phyloP scores from a whole-genome alignment of 2,329 filamentous ascomycete species.

The Ophiostoma perfectum region DNA sequence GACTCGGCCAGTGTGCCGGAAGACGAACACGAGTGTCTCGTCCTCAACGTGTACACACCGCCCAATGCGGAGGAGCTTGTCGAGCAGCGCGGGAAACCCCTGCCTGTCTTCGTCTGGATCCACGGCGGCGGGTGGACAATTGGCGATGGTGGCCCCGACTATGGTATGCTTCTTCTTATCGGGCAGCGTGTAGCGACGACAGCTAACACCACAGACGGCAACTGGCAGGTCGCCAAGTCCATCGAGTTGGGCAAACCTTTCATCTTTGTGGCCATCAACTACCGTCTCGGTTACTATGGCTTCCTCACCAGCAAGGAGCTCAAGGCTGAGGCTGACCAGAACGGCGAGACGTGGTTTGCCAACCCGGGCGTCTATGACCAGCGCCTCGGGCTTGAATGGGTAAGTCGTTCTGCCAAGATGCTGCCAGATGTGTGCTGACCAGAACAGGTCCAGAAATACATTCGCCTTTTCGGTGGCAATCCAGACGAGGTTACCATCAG shows the following conservation, averaged over 20 bases:
- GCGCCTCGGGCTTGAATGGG: slow-evolving; percentile 66
- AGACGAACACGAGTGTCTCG: slow-evolving; percentile 20
- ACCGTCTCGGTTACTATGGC: slow-evolving; percentile 28
- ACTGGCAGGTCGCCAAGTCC: slow-evolving; percentile 23
- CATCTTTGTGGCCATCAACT: slow-evolving; percentile 31
- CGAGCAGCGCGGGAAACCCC: not conserved
- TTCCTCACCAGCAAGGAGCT: slow-evolving; percentile 25
- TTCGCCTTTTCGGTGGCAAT: slow-evolving; percentile 71
- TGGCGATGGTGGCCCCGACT: slow-evolving; percentile 22
- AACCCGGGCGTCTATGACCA: slow-evolving; percentile 72
- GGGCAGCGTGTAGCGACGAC: no score
- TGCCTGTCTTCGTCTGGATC: slow-evolving; percentile 24
- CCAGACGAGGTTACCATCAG: slow-evolving; percentile 73
- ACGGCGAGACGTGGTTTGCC: slow-evolving; percentile 29
- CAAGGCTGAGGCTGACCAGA: slow-evolving; percentile 13
- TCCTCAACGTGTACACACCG: slow-evolving; percentile 18
- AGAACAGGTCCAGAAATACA: slow-evolving; percentile 55
- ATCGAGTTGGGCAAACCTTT: slow-evolving; percentile 30
- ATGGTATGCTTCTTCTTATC: not conserved
- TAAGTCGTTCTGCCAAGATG: slow-evolving; percentile 31
- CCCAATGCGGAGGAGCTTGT: not conserved
- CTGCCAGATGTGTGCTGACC: no score
- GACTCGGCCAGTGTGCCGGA: slow-evolving; percentile 15
- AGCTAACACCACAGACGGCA: slow-evolving; percentile 14
- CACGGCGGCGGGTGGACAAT: slow-evolving; percentile 21